Evolutionary conservation across 2,329 filamentous ascomycete species (phyloP).

Genomic region (Fonsecaea erecta): DNA sequence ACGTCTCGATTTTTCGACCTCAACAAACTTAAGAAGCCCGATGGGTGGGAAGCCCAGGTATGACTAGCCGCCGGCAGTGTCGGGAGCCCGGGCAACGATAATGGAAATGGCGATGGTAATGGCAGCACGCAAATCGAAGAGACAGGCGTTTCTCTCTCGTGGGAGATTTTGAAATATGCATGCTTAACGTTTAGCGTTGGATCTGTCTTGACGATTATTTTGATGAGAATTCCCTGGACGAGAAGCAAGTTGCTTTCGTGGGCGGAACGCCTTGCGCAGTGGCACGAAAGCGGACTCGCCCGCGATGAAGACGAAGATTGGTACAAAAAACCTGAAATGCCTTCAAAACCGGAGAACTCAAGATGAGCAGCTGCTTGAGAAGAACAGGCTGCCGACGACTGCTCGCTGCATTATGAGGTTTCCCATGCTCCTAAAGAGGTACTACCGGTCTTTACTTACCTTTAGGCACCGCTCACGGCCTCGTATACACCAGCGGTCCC

Average conservation of each 20-base stretch:
- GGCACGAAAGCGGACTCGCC: conserved; percentile 34
- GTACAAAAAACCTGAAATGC: conserved; percentile 11
- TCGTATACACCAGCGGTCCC: neutral
- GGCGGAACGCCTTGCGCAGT: conserved; percentile 34
- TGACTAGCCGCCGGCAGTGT: conserved; percentile 38
- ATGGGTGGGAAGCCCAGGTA: conserved; percentile 76
- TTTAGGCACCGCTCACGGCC: neutral
- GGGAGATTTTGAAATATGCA: conserved; percentile 30
- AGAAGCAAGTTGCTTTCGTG: conserved; percentile 35
- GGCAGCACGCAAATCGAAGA: conserved; percentile 1
- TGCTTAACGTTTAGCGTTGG: conserved; percentile 28
- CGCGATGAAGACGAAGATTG: conserved; percentile 7
- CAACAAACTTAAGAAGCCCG: conserved; percentile 79
- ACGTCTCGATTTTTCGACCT: conserved; percentile 85
- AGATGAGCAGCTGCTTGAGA: neutral
- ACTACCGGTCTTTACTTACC: neutral
- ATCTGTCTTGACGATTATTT: conserved; percentile 30
- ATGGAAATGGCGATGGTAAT: conserved; percentile 1
- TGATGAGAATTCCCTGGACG: conserved; percentile 35
- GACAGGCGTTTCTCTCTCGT: conserved; percentile 14
- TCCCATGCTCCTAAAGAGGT: neutral
- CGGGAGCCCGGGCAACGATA: conserved; percentile 17
- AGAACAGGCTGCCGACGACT: neutral
- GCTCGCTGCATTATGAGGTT: neutral
- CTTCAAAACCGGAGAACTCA: neutral